Percentiles rank a stretch among this genome's conserved stretches.
Evolutionary conservation across 305 asterid species (phyloP).

Genomic region (Fraxinus paxiana): DNA sequence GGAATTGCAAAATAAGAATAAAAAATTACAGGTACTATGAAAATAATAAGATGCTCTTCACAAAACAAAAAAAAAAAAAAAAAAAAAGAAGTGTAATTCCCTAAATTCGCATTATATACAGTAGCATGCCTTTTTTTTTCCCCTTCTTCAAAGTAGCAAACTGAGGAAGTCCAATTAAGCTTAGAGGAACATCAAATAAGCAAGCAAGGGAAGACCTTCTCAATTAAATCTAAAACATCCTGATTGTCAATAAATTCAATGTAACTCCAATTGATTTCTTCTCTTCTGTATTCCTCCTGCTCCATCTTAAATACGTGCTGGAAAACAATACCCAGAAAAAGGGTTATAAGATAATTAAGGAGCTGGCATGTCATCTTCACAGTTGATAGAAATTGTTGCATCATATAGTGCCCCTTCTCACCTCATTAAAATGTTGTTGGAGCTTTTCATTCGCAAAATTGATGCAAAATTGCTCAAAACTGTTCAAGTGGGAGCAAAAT

Average conservation of each 20-base stretch:
- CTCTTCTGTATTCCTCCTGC: slow-evolving; percentile 95
- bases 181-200: slow-evolving; percentile 19
- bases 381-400: slow-evolving; percentile 24
- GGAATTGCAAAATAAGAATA: not conserved
- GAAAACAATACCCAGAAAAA: slow-evolving; percentile 30
- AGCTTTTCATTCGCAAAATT: slow-evolving; percentile 98
- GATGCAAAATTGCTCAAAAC: slow-evolving; percentile 99
- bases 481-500: slow-evolving; percentile 34
- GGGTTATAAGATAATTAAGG: slow-evolving; percentile 16
- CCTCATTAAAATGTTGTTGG: slow-evolving; percentile 99
- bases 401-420: slow-evolving; percentile 30
- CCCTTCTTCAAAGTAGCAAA: not conserved
- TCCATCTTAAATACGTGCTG: slow-evolving; percentile 99
- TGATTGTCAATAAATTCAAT: slow-evolving; percentile 98
- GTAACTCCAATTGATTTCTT: slow-evolving; percentile 94
- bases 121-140: not conserved
- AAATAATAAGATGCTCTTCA: not conserved
- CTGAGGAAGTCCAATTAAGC: slow-evolving; percentile 6
- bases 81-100: not conserved
- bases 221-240: slow-evolving; percentile 93
- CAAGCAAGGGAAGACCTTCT: slow-evolving; percentile 57
- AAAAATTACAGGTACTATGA: not conserved
- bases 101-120: not conserved
- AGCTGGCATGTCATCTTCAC: slow-evolving; percentile 17
- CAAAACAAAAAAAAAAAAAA: not conserved